Percentiles rank a stretch among this genome's conserved stretches.
These are phyloP conservation scores for Pseudoturritis turrita DNA, from an alignment of 345 rosid genomes.

Conservation along the genomic window DNA sequence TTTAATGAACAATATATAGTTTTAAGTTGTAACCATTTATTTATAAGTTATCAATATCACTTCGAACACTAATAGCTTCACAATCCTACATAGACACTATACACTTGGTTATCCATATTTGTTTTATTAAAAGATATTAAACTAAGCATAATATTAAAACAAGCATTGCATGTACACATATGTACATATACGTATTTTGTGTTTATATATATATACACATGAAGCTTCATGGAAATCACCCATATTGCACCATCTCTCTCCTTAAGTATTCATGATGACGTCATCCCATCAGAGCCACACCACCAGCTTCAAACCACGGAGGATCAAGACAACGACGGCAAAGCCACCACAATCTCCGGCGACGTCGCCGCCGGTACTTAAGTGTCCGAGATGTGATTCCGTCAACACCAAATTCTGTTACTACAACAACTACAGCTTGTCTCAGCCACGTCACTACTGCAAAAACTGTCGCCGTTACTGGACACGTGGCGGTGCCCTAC, in stretches of 20 bases:
- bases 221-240: slow-evolving; percentile 12
- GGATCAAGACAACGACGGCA: slow-evolving; percentile 11
- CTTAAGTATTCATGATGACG: slow-evolving; percentile 14
- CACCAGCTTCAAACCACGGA: slow-evolving; percentile 20
- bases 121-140: neutral
- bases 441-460: slow-evolving; percentile 86
- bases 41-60: too few relatives aligned
- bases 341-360: slow-evolving; percentile 33
- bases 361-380: slow-evolving; percentile 31
- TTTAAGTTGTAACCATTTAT: neutral
- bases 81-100: neutral
- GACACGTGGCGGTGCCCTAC: slow-evolving; percentile 80
- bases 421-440: slow-evolving; percentile 92
- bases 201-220: slow-evolving; percentile 8
- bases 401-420: slow-evolving; percentile 86
- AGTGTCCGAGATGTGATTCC: slow-evolving; percentile 86
- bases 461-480: slow-evolving; percentile 82
- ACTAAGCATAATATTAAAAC: neutral
- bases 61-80: neutral
- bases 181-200: neutral
- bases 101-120: neutral
- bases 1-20: neutral
- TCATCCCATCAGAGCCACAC: slow-evolving; percentile 29
- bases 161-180: neutral
- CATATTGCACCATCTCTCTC: slow-evolving; percentile 9